These are phyloP conservation scores for Fusarium metavorans DNA, from an alignment of 2,329 filamentous ascomycete species.

Conservation along the genomic window DNA sequence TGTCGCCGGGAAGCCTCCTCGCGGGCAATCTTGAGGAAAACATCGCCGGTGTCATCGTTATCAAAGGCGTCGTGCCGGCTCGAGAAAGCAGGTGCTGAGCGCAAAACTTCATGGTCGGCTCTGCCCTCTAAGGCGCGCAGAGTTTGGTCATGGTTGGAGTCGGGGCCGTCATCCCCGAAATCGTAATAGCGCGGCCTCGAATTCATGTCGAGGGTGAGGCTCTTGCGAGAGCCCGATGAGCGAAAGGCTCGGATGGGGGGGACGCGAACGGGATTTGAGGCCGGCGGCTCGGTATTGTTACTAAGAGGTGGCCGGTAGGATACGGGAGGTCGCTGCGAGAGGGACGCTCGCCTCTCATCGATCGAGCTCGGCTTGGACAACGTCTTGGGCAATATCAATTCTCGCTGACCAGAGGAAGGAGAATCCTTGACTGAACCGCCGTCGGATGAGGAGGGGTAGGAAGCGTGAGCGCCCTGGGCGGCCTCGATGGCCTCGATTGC, in stretches of 20 bases:
- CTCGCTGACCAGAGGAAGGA: constrained; percentile 56
- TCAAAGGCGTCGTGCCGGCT: constrained; percentile 50
- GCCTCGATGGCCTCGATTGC: constrained; percentile 45
- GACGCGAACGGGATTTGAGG: constrained; percentile 55
- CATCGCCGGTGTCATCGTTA: constrained; percentile 67
- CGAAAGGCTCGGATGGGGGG: constrained; percentile 69
- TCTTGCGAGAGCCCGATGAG: constrained; percentile 68
- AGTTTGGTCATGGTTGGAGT: constrained; percentile 62
- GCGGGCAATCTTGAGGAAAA: constrained; percentile 70
- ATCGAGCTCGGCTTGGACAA: constrained; percentile 53
- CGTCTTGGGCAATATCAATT: constrained; percentile 60
- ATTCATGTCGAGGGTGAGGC: constrained; percentile 66
- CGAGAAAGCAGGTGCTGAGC: constrained; percentile 57
- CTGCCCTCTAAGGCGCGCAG: constrained; percentile 64
- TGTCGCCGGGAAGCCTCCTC: constrained; percentile 61
- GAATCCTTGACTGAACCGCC: constrained; percentile 37
- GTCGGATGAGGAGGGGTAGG: constrained; percentile 36
- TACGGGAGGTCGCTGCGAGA: constrained; percentile 59
- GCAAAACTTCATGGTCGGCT: constrained; percentile 43
- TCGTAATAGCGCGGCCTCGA: constrained; percentile 59
- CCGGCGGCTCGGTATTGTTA: constrained; percentile 47
- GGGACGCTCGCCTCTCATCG: constrained; percentile 61
- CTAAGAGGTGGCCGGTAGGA: constrained; percentile 61
- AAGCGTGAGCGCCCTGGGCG: constrained; percentile 26
- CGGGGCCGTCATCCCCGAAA: constrained; percentile 55